A percentile compares a stretch with the other conserved stretches of the same genome.
Conservation (phyloP, 306 rosid species). For the Castanospermum australe region DNA sequence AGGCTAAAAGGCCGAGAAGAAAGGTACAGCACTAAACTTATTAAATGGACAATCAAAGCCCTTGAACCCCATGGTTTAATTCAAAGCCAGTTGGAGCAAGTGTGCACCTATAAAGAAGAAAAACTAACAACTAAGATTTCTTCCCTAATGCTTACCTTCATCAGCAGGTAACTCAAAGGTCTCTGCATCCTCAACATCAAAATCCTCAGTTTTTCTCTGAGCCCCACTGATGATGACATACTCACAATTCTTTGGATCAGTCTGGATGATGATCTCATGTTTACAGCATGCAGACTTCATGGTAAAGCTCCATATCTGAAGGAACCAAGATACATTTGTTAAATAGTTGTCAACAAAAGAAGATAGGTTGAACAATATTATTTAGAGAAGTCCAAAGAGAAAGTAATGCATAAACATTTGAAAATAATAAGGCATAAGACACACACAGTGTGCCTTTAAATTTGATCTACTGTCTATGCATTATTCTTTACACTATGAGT, state of each 20-base stretch:
- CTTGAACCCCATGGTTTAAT: not conserved
- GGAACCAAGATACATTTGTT: not conserved
- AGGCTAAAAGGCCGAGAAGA: not conserved
- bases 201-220: constrained; percentile 56
- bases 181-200: constrained; percentile 68
- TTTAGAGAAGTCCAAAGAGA: not conserved
- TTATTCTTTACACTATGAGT: not conserved
- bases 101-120: not conserved
- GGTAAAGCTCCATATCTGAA: constrained; percentile 77
- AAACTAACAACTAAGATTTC: not conserved
- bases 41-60: not conserved
- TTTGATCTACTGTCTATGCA: not conserved
- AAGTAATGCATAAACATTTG: not conserved
- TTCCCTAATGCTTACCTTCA: constrained; percentile 45
- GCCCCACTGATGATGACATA: constrained; percentile 71
- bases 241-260: constrained; percentile 72
- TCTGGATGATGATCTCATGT: constrained; percentile 70
- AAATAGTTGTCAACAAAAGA: not conserved
- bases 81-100: not conserved
- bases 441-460: no score
- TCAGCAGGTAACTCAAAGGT: constrained; percentile 66
- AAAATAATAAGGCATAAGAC: not conserved
- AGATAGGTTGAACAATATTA: not conserved
- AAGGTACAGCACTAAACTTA: not conserved
- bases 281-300: constrained; percentile 74